Base-by-base conservation (phyloP, 2,329 filamentous ascomycete genomes). In the Colletotrichum cereale region DNA sequence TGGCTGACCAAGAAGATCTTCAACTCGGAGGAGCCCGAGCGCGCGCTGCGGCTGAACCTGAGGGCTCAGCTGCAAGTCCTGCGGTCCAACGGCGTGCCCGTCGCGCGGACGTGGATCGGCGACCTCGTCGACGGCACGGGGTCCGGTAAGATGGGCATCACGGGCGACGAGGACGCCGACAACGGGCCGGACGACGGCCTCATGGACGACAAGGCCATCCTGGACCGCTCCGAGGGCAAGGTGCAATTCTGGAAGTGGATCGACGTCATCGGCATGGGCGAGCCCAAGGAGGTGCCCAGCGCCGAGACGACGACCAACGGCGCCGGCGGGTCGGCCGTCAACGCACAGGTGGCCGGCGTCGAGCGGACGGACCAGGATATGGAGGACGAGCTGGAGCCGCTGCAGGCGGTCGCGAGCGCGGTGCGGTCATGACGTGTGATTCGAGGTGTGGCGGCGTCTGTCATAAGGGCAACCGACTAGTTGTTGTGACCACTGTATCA, bases 1-100 rank as follows among this genome's bases (percentile, higher is more conserved):
- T 92, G 91, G 87, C 76, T 91, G 57, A 90, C 88, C 11, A 87
- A 85, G 76, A 86, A 84, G 74, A 85, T 91, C 11, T 89, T 90
- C 74, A 84, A 85, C 2, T 86, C 87, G 0, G 85, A 87, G 57
- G 84, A 88, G 62, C 89, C 90, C 0, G 89, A 90, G 76, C 84
- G 88, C 16, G 83, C 85, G 5, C 76, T 89, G 64, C 80, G 84
- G 40, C 79, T 89, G 14, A 89, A 89, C 73, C 78, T 85, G 29
- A 80, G 87, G 14, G 87, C 87, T 3, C 76, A 84, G 4, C 77
- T 87, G 73, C 86, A 89, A 79, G 21, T 89, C 7, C 75, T 92
- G 8, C 82, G 90, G 0, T 78, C 78, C 31, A 87, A 88, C 63
- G 82, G 80, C 2, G 79, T 90, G 1, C 77, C 83, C 0, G 83